Evolutionary conservation across 345 rosid species (phyloP), one percentile per base, ranked within the genome.

Genomic region (Corchorus capsularis): DNA sequence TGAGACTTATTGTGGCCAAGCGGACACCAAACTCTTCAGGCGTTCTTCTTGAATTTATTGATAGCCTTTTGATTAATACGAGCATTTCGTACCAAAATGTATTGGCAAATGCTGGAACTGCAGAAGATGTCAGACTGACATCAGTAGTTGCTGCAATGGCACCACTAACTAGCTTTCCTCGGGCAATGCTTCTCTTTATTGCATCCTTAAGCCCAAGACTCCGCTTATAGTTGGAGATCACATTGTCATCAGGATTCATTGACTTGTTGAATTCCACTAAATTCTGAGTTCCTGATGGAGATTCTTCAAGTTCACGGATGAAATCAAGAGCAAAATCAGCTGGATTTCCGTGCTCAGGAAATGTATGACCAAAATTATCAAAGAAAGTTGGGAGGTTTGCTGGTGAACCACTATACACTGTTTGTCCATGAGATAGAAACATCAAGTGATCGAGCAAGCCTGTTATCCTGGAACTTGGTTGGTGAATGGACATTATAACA

Each of bases 401-500:
- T 39, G 43, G 43, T 39, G 43, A 39, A 6, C 43, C 43, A 6
- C 43, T 39, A 39, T 39, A 39, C 43, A 39, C 5, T 3, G 43
- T 39, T 39, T 39, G 43, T 39, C 43, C 43, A 3, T 39, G 43
- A 3, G 43, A 39, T 39, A 93, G 86, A 73, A 93, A 87, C 76
- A 93, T 80, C 81, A 93, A 49, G 4, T 86, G 80, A 74, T 92
- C 95, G 15, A 93, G 84, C 66, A 93, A 77, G 56, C 90, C 82
- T 46, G 92, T 85, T 78, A 93, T 92, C 46, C 97, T 84, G 82
- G 83, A 91, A 71, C 98, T 93, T 32, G 98, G 98, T 77, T 92
- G 98, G 78, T 93, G 98, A 8, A 93, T 79, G 0, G 98, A 87
- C 97, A 93, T 92, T 78, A 92, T 90, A n/a, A 93, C 95, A 32